Conservation (phyloP, 2,329 filamentous ascomycete species). For the Claviceps sp. region DNA sequence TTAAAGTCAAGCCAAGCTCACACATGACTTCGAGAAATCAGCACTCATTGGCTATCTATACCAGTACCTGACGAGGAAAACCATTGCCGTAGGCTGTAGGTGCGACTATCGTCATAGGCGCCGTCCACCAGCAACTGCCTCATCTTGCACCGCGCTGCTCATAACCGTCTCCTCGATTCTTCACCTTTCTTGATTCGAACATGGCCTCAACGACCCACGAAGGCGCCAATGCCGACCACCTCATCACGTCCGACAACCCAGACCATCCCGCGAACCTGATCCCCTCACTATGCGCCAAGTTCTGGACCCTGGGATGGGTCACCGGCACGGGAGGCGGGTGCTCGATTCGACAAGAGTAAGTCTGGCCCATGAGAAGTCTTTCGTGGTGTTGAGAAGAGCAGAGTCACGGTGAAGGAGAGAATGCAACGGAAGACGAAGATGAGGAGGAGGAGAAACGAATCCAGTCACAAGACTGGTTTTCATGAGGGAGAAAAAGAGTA, state of each 20-base stretch:
- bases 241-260: conserved; percentile 52
- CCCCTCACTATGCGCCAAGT: conserved; percentile 83
- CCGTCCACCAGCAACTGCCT: too few relatives aligned
- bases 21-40: not conserved
- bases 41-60: too few relatives aligned
- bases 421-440: not conserved
- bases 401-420: not conserved
- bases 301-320: conserved; percentile 92
- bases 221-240: conserved; percentile 26
- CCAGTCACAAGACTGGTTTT: too few relatives aligned
- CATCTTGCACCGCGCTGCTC: too few relatives aligned
- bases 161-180: not conserved
- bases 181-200: not conserved
- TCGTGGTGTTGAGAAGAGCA: not conserved
- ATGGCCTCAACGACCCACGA: not conserved
- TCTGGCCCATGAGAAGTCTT: not conserved
- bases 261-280: conserved; percentile 92
- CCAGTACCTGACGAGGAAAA: too few relatives aligned
- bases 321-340: conserved; percentile 75
- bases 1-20: not conserved
- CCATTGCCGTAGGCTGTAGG: too few relatives aligned
- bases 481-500: not conserved
- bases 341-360: conserved; percentile 55
- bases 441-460: not conserved
- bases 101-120: too few relatives aligned